Base-by-base conservation (phyloP, 805 yeast species). In the Tetrapisispora taiwanensis region DNA sequence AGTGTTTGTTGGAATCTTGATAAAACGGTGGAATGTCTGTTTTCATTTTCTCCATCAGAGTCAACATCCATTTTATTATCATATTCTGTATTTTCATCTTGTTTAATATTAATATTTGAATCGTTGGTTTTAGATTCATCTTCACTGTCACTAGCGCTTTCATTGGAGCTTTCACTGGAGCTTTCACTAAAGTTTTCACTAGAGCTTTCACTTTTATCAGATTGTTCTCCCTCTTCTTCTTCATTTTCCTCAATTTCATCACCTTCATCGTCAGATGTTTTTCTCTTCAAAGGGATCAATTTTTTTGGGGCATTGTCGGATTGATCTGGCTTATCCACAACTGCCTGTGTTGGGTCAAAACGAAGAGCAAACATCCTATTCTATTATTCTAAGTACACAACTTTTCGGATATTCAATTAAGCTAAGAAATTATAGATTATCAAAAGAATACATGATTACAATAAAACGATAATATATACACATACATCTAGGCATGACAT, bases 281-380 rank as follows among this genome's bases (percentile, higher is more conserved):
- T 41, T 46, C 61, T 56, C 46, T 59, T 59, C 27, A 53, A 47
- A 2, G 62, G 61, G 19, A 55, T 46, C n/a, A 54, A 35, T 14
- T 48, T 39, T 20, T 45, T 43, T n/a, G 41, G 42, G 6, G 15
- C 41, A 18, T 30, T 36, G 31, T 36, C 40, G 7, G 12, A 15
- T 17, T 27, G 40, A 27, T 33, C 17, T 18, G 34, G 22, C 7
- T 28, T 32, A 4, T 36, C 43, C 14, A 39, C 41, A 2, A 42
- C 47, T 3, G 61, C 55, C 24, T 48, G 55, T 34, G 58, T 57
- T 17, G 85, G 85, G 50, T 77, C 84, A 53, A 74, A 80, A 58
- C 86, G 68, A 14, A 74, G 72, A 8, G 83, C 84, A 66, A 80
- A 80, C 87, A 80, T 78, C 15, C 20, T 36, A 24, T 22, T 24